Evolutionary conservation across 1,284 basidiomycete genomes (phyloP).

Genomic region (Gomphus sp.): DNA sequence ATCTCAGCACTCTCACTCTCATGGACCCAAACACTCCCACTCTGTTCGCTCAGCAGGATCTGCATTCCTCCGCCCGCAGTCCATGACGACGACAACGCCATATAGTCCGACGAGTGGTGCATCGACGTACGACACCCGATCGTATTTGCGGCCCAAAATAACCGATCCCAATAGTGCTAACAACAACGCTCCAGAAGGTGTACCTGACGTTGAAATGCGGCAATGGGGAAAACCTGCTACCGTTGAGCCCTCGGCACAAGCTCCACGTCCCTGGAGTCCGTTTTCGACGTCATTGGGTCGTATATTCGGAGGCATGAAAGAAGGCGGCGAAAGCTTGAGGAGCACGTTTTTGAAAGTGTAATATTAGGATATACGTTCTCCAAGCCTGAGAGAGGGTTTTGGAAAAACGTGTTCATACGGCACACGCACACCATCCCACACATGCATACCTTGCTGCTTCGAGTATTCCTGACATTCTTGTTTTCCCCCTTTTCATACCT

Average conservation of each 20-base stretch:
- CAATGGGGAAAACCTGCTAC: not conserved
- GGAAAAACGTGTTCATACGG: not conserved
- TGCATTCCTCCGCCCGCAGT: not conserved
- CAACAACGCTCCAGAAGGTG: not conserved
- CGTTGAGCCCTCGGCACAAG: not conserved
- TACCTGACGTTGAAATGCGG: not conserved
- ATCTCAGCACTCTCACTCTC: not conserved
- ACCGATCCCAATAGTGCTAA: no score
- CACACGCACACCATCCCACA: not conserved
- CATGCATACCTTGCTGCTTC: not conserved
- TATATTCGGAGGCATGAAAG: not conserved
- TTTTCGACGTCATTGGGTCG: not conserved
- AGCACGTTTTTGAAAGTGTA: conserved; percentile 6
- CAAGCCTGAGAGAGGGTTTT: not conserved
- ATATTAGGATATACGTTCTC: not conserved
- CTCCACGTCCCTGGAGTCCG: not conserved
- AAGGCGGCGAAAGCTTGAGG: conserved; percentile 2
- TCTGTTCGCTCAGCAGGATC: no score
- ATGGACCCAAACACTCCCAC: no score
- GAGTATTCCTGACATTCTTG: not conserved
- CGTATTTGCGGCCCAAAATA: no score
- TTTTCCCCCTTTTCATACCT: not conserved
- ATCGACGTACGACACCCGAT: no score
- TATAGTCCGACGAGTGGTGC: not conserved
- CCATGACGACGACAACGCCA: not conserved